Conservation (phyloP, 306 rosid species). For the Albizia julibrissin region DNA sequence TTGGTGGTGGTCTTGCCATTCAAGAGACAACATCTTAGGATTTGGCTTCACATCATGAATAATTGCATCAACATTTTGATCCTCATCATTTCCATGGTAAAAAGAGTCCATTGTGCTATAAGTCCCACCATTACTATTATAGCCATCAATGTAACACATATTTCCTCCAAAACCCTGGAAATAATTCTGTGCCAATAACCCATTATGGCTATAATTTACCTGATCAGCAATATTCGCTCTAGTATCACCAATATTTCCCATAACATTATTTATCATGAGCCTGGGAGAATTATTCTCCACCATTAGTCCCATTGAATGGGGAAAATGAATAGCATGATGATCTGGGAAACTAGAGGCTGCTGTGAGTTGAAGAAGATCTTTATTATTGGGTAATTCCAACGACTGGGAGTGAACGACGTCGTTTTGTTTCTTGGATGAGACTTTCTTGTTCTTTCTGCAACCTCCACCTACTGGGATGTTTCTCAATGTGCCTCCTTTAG, state of each 20-base stretch:
- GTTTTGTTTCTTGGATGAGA: slow-evolving; percentile 51
- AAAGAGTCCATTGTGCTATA: slow-evolving; percentile 55
- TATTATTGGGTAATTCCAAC: background rate
- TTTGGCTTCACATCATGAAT: slow-evolving; percentile 60
- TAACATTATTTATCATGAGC: background rate
- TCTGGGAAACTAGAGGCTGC: background rate
- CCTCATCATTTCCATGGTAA: slow-evolving; percentile 47
- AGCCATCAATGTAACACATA: background rate
- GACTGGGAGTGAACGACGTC: background rate
- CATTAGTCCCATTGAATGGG: background rate
- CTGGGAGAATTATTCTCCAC: background rate
- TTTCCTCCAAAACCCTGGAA: slow-evolving; percentile 13
- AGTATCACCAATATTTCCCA: background rate
- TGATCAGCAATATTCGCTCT: background rate
- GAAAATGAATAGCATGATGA: background rate
- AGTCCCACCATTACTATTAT: slow-evolving; percentile 29
- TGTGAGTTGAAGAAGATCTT: background rate
- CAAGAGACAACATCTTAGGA: slow-evolving; percentile 58
- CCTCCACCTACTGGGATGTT: slow-evolving; percentile 85
- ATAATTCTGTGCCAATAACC: background rate
- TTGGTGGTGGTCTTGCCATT: slow-evolving; percentile 70
- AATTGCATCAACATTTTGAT: slow-evolving; percentile 28
- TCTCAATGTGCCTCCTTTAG: slow-evolving; percentile 77
- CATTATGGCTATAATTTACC: background rate
- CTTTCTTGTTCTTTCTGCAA: slow-evolving; percentile 73